Percentiles rank a stretch among this genome's conserved stretches.
Conservation (phyloP, 768 basidiomycete genomes). For the Trametes gibbosa region DNA sequence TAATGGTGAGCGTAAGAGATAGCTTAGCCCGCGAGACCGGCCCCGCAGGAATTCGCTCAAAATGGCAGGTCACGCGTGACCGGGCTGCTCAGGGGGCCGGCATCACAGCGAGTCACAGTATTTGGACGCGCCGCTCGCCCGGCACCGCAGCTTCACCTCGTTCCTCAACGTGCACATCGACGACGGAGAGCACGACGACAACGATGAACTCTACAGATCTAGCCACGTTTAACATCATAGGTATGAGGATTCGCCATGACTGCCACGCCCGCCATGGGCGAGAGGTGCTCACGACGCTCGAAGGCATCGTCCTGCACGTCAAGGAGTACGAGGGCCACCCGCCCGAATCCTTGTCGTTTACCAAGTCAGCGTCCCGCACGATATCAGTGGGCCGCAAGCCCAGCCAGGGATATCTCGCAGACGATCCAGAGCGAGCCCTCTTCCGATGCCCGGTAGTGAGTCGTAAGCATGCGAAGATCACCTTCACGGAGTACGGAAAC, state of each 20-base stretch:
- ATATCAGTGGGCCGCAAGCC: constrained; percentile 71
- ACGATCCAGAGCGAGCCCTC: constrained; percentile 43
- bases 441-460: constrained; percentile 80
- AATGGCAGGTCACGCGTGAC: constrained; percentile 16
- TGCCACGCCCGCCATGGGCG: neutral
- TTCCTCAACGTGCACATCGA: constrained; percentile 2
- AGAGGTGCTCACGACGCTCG: constrained; percentile 9
- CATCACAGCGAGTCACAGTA: constrained; percentile 10
- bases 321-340: constrained; percentile 48
- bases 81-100: neutral
- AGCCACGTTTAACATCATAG: constrained; percentile 5
- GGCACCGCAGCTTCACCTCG: constrained; percentile 6
- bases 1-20: neutral
- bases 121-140: neutral
- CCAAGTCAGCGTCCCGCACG: constrained; percentile 45
- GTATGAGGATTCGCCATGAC: neutral
- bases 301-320: constrained; percentile 61
- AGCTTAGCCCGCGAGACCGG: neutral
- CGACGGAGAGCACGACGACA: neutral
- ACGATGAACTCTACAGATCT: neutral
- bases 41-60: neutral
- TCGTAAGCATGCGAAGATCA: constrained; percentile 74
- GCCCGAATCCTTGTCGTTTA: constrained; percentile 49
- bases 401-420: constrained; percentile 42
- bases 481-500: constrained; percentile 66